These are phyloP conservation scores for Trametes cubensis DNA, from an alignment of 768 basidiomycete species.

Conservation along the genomic window DNA sequence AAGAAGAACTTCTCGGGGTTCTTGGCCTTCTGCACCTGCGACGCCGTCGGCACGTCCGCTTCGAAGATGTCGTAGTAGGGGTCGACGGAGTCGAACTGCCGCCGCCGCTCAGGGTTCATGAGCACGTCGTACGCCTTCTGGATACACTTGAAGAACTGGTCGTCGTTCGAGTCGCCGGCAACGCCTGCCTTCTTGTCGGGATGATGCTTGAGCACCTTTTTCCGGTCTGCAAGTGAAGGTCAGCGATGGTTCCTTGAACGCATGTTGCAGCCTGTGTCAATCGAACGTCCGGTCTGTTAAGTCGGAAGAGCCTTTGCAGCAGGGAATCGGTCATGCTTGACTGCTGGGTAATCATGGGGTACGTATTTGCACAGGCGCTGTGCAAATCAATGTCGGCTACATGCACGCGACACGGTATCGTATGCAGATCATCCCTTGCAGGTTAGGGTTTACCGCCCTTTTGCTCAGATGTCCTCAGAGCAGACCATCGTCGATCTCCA, in stretches of 20 bases:
- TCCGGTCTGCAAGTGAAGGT: slow-evolving; percentile 65
- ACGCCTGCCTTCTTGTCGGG: slow-evolving; percentile 92
- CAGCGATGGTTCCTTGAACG: not conserved
- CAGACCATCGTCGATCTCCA: no score
- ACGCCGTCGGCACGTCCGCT: slow-evolving; percentile 71
- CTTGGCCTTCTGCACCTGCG: slow-evolving; percentile 54
- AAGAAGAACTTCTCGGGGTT: slow-evolving; percentile 68
- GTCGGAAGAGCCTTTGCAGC: no score
- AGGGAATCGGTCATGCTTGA: no score
- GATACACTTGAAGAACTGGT: slow-evolving; percentile 99
- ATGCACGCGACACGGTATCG: no score
- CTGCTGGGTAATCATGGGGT: no score
- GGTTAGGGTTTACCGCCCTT: no score
- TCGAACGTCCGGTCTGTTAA: not conserved
- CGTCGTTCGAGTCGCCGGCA: slow-evolving; percentile 88
- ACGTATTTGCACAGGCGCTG: no score
- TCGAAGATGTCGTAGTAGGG: slow-evolving; percentile 72
- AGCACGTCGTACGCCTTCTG: slow-evolving; percentile 97
- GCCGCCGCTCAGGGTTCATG: slow-evolving; percentile 80
- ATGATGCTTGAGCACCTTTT: slow-evolving; percentile 98
- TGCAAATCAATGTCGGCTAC: no score
- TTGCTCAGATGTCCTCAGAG: no score
- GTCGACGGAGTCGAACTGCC: slow-evolving; percentile 97
- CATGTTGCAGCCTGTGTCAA: not conserved
- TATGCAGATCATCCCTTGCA: no score